phyloP scores from a whole-genome alignment of 176 grass and related monocot species.

The Alloteropsis semialata region DNA sequence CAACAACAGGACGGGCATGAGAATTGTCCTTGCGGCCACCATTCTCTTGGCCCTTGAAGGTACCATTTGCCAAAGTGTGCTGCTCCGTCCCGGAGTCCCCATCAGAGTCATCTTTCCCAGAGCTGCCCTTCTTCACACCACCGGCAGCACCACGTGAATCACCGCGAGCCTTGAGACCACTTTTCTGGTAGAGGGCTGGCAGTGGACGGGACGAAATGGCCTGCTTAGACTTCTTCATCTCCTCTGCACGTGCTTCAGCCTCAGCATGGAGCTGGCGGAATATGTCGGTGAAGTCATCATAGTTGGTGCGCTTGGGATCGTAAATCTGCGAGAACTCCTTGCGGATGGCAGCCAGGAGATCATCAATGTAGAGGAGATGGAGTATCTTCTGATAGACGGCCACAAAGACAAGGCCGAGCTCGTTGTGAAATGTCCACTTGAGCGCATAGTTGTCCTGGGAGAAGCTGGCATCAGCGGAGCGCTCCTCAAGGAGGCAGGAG shows the following conservation, averaged over 20 bases:
- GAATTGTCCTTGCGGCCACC: not conserved
- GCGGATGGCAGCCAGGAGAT: conserved; percentile 72
- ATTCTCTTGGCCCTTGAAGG: conserved; percentile 33
- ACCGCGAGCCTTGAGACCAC: not conserved
- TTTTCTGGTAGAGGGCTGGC: not conserved
- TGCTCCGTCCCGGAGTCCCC: conserved; percentile 49
- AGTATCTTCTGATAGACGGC: conserved; percentile 92
- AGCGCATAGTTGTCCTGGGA: conserved; percentile 67
- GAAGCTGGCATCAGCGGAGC: conserved; percentile 73
- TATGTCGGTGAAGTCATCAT: conserved; percentile 49
- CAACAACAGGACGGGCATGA: conserved; percentile 13
- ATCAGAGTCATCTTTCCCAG: conserved; percentile 50
- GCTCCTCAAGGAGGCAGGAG: conserved; percentile 93
- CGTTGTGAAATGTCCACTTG: conserved; percentile 93
- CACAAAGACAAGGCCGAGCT: conserved; percentile 88
- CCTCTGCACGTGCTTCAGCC: conserved; percentile 71
- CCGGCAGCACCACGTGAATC: not conserved
- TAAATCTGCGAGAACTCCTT: conserved; percentile 64
- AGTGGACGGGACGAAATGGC: not conserved
- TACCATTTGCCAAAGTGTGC: conserved; percentile 30
- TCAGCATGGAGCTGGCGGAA: conserved; percentile 88
- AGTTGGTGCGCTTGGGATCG: conserved; percentile 39
- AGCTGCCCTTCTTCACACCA: conserved; percentile 24
- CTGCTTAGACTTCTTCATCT: conserved; percentile 77
- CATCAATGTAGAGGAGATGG: conserved; percentile 85